Conservation (phyloP, 129 eudicot genomes). For the Oenanthe sinensis region DNA sequence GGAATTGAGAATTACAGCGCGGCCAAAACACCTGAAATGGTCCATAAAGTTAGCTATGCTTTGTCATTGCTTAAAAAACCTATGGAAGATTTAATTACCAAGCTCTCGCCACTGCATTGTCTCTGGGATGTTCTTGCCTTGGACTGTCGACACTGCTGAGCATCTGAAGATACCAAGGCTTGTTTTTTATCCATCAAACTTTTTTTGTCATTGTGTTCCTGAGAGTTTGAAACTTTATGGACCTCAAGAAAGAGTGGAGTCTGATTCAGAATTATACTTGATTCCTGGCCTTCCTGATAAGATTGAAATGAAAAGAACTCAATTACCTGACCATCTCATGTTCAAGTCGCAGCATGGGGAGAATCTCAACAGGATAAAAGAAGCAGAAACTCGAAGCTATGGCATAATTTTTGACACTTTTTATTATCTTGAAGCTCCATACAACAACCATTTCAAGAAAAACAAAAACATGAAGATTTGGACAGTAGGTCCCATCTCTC, state of each 20-base stretch:
- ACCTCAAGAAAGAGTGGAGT: constrained; percentile 22
- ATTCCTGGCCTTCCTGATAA: constrained; percentile 34
- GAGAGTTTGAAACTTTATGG: constrained; percentile 21
- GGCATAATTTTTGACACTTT: constrained; percentile 32
- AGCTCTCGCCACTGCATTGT: not conserved
- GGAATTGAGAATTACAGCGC: not conserved
- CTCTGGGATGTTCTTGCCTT: constrained; percentile 41
- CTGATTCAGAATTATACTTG: constrained; percentile 23
- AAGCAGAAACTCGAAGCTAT: constrained; percentile 23
- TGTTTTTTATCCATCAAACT: constrained; percentile 13
- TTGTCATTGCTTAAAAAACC: constrained; percentile 20
- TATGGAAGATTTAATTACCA: constrained; percentile 16
- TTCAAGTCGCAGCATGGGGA: not conserved
- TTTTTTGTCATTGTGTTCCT: constrained; percentile 17
- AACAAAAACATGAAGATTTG: constrained; percentile 14
- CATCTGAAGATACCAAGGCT: constrained; percentile 35
- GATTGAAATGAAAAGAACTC: constrained; percentile 35
- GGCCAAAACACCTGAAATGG: not conserved
- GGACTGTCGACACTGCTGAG: constrained; percentile 37
- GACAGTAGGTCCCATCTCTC: constrained; percentile 32
- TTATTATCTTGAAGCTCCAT: constrained; percentile 39
- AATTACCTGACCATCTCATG: constrained; percentile 11
- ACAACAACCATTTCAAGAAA: constrained; percentile 26
- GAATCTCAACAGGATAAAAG: not conserved
- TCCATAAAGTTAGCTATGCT: not conserved